These are phyloP conservation scores for Magnusiomyces paraingens DNA, from an alignment of 1,139 yeast genomes.

Conservation along the genomic window DNA sequence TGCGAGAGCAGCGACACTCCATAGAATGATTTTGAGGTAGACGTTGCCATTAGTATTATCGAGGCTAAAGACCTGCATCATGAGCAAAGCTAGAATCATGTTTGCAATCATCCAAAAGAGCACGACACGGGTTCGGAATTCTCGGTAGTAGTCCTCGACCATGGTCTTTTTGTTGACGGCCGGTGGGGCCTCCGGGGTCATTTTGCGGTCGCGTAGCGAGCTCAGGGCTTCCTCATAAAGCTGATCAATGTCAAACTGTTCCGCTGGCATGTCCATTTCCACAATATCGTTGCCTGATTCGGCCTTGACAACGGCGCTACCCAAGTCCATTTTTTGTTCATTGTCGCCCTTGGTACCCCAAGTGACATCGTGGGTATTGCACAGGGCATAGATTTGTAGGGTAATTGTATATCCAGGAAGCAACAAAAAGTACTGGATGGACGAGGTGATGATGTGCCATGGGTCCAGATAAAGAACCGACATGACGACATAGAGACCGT, in stretches of 20 bases:
- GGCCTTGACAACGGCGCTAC: slow-evolving; percentile 54
- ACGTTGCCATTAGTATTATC: slow-evolving; percentile 60
- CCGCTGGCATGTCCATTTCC: slow-evolving; percentile 85
- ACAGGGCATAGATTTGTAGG: slow-evolving; percentile 85
- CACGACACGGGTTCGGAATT: slow-evolving; percentile 91
- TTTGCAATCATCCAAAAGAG: slow-evolving; percentile 83
- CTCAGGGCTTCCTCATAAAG: slow-evolving; percentile 72
- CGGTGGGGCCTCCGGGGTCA: slow-evolving; percentile 39
- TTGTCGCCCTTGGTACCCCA: slow-evolving; percentile 98
- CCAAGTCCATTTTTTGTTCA: slow-evolving; percentile 57
- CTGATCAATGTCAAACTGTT: slow-evolving; percentile 84
- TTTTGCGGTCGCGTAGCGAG: slow-evolving; percentile 56
- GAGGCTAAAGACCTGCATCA: slow-evolving; percentile 71
- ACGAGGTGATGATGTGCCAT: slow-evolving; percentile 86
- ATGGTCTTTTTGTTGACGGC: slow-evolving; percentile 32
- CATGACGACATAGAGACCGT: slow-evolving; percentile 74
- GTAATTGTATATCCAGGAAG: slow-evolving; percentile 91
- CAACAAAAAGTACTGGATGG: slow-evolving; percentile 76
- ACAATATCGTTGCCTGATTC: slow-evolving; percentile 52
- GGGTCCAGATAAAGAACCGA: slow-evolving; percentile 83
- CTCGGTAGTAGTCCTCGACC: slow-evolving; percentile 88
- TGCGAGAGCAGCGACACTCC: slow-evolving; percentile 86
- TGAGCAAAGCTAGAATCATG: slow-evolving; percentile 72
- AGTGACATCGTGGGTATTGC: slow-evolving; percentile 92
- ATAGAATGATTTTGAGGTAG: slow-evolving; percentile 74